Base-by-base conservation (phyloP, 805 yeast genomes). In the Saccharomycopsis synnaedendra region DNA sequence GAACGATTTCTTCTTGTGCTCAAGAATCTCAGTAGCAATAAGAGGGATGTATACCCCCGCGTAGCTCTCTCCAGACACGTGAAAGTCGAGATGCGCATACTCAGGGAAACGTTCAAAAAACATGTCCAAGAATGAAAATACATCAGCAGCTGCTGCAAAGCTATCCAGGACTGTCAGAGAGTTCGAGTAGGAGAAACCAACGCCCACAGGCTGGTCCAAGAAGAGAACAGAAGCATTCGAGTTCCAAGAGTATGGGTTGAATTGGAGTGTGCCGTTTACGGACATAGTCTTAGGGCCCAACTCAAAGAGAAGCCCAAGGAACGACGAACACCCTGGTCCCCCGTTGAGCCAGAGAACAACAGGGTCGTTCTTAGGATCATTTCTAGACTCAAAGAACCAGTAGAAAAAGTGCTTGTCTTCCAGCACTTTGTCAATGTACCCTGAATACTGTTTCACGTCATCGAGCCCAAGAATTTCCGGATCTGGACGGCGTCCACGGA, bases 311-410 rank as follows among this genome's bases (percentile, higher is more conserved):
- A 89, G 69, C 5, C 97, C 97, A 34, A 94, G 85, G 60, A 87
- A 67, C 1, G 96, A 85, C 0, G 96, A 85, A 62, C 97, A 89
- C 8, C 97, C 97, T 36, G 97, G 97, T 4, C 97, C 96, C 55
- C 97, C 97, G 61, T 89, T 89, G 57, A 89, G 70, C 97, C 90
- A 84, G 54, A 82, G 65, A 47, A 90, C 74, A 28, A 88, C 73
- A 1, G 97, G 97, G 64, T 90, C 97, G 46, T 70, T 85, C 46
- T 64, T 66, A 3, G 97, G 97, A 62, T 86, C 87, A 58, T 81
- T 81, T 68, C 96, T 78, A 45, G 94, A 82, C 65, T 89, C 97
- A 57, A 90, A 90, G 59, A 82, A 81, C 95, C 95, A 88, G 70
- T 80, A 90, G 64, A 89, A 90, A 63, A 89, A 81, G 66, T 87